Evolutionary conservation across 2,329 filamentous ascomycete genomes (phyloP), one percentile per base, ranked within the genome.

Genomic region (Myrmaecium sp.): DNA sequence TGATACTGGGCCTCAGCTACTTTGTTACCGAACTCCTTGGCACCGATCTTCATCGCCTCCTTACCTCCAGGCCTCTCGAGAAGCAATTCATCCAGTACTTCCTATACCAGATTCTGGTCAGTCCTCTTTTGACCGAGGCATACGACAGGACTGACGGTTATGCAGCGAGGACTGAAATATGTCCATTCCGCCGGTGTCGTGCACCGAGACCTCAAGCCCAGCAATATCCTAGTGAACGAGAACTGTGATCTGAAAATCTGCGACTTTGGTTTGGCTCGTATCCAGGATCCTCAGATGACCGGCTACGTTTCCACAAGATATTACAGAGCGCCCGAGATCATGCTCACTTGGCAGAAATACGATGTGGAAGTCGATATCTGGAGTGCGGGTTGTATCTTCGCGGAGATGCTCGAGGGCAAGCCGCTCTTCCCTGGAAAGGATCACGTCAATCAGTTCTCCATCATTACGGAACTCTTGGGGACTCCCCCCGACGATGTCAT

Each of bases 41-140:
- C 31, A 98, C 89, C 46, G 89, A 98, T 55, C 66, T 98, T 37
- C 89, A 98, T 60, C 75, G 89, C 39, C 70, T 98, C 35, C 70
- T 98, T 42, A 95, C 86, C 26, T 95, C 89, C 25, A 68, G 89
- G 50, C 89, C 89, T 14, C 72, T 98, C 28, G 89, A 98, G 66
- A 95, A 93, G 62, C 89, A 98, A 56, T 98, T 98, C 56, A 95
- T 98, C 46, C 89, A 98, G 61, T 98, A 98, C 61, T 98, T 98
- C 54, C 69, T 98, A 33, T 98, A 98, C 57, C 89, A 98, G 58
- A 98, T 98, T 46, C 70, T 95, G 64, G 86, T 94, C 60, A 45
- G 76, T 53, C 33, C n/a, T n/a, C n/a, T n/a, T n/a, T n/a, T n/a
- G n/a, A 32, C 30, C 21, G 38, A 26, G 4, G 18, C 25, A 16